Evolutionary conservation across 192 early-diverging fungal species (phyloP).

Genomic region (Coemansia sp.): DNA sequence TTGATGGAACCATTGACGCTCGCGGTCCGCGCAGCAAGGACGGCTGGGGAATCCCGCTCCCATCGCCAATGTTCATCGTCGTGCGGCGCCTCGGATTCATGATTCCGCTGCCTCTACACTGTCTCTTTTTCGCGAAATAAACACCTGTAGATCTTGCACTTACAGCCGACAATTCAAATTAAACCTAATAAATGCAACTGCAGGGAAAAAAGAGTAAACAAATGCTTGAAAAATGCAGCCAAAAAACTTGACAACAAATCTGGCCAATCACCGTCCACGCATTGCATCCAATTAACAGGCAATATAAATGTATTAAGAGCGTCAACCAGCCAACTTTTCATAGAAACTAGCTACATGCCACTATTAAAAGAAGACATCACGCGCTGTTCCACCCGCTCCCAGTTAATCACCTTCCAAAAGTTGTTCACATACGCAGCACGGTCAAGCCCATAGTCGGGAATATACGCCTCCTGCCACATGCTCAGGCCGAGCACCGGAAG

Average conservation of each 20-base stretch:
- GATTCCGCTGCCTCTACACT: not conserved
- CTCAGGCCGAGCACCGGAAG: conserved; percentile 48
- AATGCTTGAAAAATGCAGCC: conserved; percentile 6
- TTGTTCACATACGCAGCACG: conserved; percentile 38
- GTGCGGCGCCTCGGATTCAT: conserved; percentile 49
- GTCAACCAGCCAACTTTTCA: not conserved
- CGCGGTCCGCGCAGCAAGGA: conserved; percentile 46
- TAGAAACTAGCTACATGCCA: not conserved
- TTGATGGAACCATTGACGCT: conserved; percentile 51
- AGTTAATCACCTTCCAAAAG: conserved; percentile 55
- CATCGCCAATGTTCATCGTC: conserved; percentile 54
- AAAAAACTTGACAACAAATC: conserved; percentile 12
- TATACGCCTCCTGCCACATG: conserved; percentile 57
- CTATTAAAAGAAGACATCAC: conserved; percentile 14
- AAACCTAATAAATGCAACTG: not conserved
- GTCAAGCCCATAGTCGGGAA: conserved; percentile 51
- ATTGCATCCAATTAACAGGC: not conserved
- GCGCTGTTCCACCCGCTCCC: conserved; percentile 48
- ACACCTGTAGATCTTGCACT: not conserved
- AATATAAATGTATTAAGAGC: not conserved
- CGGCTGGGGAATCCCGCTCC: conserved; percentile 51
- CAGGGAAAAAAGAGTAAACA: conserved; percentile 1
- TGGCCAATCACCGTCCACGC: conserved; percentile 16
- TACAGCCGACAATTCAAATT: not conserved
- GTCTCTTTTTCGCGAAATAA: not conserved